Evolutionary conservation across 2,329 filamentous ascomycete species (phyloP).

Genomic region (Penicillium polonicum): DNA sequence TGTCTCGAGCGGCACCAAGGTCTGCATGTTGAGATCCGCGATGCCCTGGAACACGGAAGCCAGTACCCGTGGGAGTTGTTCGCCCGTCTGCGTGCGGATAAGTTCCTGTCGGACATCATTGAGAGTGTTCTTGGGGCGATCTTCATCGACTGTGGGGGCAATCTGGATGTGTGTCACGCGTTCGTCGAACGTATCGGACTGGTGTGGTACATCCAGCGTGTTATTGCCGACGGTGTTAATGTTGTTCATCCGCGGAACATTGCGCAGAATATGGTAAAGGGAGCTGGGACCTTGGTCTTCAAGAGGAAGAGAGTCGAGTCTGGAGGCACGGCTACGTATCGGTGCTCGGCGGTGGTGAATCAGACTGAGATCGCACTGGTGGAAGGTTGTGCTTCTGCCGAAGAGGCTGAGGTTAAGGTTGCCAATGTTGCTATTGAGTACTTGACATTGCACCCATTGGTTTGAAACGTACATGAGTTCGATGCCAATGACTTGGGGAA

Average conservation of each 20-base stretch:
- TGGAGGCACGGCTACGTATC: slow-evolving; percentile 22
- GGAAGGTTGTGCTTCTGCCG: slow-evolving; percentile 26
- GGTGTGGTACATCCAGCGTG: slow-evolving; percentile 58
- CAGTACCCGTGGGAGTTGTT: slow-evolving; percentile 77
- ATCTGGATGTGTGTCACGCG: slow-evolving; percentile 56
- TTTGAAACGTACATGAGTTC: neutral
- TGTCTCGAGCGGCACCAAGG: slow-evolving; percentile 45
- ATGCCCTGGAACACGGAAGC: slow-evolving; percentile 50
- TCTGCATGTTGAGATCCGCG: slow-evolving; percentile 51
- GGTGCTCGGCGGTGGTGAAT: slow-evolving; percentile 19
- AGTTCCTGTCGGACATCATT: slow-evolving; percentile 80
- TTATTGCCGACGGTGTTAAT: slow-evolving; percentile 59
- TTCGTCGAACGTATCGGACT: slow-evolving; percentile 67
- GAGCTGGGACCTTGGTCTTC: slow-evolving; percentile 14
- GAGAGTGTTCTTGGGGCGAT: slow-evolving; percentile 79
- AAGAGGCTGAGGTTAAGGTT: slow-evolving; percentile 33
- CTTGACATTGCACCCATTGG: slow-evolving; percentile 1
- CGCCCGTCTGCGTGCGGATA: slow-evolving; percentile 63
- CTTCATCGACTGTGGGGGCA: slow-evolving; percentile 72
- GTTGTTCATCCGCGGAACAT: slow-evolving; percentile 64
- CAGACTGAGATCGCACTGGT: slow-evolving; percentile 20
- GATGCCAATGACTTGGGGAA: neutral
- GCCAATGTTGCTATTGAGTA: slow-evolving; percentile 21
- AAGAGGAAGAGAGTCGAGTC: slow-evolving; percentile 14
- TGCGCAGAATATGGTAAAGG: slow-evolving; percentile 58